A percentile compares a stretch with the other conserved stretches of the same genome.
phyloP scores from a whole-genome alignment of 352 stramenopile species.

The Globisporangium middletonii region DNA sequence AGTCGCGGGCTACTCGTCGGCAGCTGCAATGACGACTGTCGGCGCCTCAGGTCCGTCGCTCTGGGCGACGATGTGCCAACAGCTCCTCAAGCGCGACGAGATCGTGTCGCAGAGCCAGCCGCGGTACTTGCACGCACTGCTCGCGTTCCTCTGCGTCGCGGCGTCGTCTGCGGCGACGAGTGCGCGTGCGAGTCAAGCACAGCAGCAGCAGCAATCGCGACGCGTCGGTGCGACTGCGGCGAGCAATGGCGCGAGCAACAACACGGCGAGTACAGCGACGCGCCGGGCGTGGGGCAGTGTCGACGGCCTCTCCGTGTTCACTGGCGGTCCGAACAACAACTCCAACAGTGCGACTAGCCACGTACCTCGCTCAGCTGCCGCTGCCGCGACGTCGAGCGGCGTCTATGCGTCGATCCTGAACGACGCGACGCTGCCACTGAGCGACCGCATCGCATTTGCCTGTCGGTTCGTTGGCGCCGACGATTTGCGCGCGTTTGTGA shows the following conservation, averaged over 20 bases:
- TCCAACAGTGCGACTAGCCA: neutral
- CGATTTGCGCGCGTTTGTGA: conserved; percentile 82
- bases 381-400: conserved; percentile 18
- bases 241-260: neutral
- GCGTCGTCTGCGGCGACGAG: conserved; percentile 27
- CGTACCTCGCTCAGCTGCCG: neutral
- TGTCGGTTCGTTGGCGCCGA: conserved; percentile 85
- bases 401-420: conserved; percentile 79
- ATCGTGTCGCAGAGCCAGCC: conserved; percentile 53
- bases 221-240: conserved; percentile 16
- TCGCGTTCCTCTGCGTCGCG: conserved; percentile 62
- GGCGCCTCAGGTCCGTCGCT: conserved; percentile 28
- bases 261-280: neutral
- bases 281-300: conserved; percentile 59
- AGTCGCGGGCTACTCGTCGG: conserved; percentile 72
- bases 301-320: conserved; percentile 41
- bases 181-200: conserved; percentile 19
- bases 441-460: conserved; percentile 89
- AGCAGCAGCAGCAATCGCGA: conserved; percentile 24
- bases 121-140: conserved; percentile 78
- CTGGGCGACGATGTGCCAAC: conserved; percentile 75
- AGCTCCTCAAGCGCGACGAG: conserved; percentile 71
- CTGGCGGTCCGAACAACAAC: neutral
- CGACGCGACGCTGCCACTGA: conserved; percentile 80
- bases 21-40: conserved; percentile 6